Conservation (phyloP, 805 yeast genomes). For the Metschnikowia dekortorum region DNA sequence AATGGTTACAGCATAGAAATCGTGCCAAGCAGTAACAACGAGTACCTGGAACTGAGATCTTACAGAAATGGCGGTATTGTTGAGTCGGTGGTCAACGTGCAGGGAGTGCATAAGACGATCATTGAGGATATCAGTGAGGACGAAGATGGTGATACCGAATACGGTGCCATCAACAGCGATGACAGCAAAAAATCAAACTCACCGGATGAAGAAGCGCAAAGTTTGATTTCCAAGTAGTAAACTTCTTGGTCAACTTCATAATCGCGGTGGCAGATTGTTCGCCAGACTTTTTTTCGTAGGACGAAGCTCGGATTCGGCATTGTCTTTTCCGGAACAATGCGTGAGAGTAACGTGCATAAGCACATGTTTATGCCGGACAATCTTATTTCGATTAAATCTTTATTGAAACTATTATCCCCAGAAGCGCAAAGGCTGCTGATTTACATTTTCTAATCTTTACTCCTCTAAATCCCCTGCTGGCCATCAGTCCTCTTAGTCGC, state of each 20-base stretch:
- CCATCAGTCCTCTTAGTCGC: not conserved
- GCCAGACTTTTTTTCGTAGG: not conserved
- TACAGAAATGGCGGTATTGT: conserved; percentile 61
- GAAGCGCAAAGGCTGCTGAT: too few species aligned
- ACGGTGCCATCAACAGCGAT: conserved; percentile 9
- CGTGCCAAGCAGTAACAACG: conserved; percentile 10
- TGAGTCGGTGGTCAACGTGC: conserved; percentile 77
- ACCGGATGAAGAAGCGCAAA: conserved; percentile 16
- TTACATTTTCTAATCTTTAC: too few species aligned
- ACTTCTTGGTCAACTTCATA: not conserved
- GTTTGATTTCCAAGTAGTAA: conserved; percentile 11
- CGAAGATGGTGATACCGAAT: conserved; percentile 27
- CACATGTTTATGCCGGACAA: not conserved
- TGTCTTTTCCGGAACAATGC: not conserved
- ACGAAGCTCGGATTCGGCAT: not conserved
- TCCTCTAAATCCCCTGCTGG: too few species aligned
- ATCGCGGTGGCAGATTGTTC: not conserved
- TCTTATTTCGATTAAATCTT: not conserved
- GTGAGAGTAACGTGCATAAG: not conserved
- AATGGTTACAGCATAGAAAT: conserved; percentile 5
- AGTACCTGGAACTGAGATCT: conserved; percentile 32
- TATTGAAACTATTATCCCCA: not conserved
- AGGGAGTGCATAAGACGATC: conserved; percentile 82
- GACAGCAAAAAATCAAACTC: conserved; percentile 8
- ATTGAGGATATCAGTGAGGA: conserved; percentile 60